These are phyloP conservation scores for Sutorius australiensis DNA, from an alignment of 768 basidiomycete genomes.

Conservation along the genomic window DNA sequence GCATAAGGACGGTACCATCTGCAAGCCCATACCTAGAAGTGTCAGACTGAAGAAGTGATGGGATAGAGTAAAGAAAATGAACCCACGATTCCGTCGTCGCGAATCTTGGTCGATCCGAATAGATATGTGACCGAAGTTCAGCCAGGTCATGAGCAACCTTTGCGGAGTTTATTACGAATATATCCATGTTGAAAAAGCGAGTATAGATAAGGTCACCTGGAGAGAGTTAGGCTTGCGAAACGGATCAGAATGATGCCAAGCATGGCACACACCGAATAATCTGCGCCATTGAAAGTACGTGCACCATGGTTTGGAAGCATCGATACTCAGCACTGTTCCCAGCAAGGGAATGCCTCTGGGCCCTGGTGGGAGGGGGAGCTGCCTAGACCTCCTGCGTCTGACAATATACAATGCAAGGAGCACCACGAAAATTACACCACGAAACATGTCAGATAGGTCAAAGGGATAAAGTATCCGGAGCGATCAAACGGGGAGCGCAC, in stretches of 20 bases:
- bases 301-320: slow-evolving; percentile 30
- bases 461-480: not conserved
- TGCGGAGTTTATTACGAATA: slow-evolving; percentile 28
- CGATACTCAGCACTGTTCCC: slow-evolving; percentile 25
- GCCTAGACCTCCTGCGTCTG: not conserved
- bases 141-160: slow-evolving; percentile 28
- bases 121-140: slow-evolving; percentile 28
- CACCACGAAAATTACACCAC: slow-evolving; percentile 3
- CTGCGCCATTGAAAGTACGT: slow-evolving; percentile 34
- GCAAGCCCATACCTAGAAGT: slow-evolving; percentile 31
- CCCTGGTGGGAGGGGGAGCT: slow-evolving; percentile 43
- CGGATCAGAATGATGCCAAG: not conserved
- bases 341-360: slow-evolving; percentile 43
- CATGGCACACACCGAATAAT: slow-evolving; percentile 16
- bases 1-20: slow-evolving; percentile 32
- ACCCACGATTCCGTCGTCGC: slow-evolving; percentile 20
- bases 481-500: not conserved
- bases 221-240: not conserved
- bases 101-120: slow-evolving; percentile 33
- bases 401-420: slow-evolving; percentile 14
- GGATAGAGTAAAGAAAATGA: not conserved
- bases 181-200: slow-evolving; percentile 20
- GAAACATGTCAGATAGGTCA: not conserved
- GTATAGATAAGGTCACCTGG: slow-evolving; percentile 23
- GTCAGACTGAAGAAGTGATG: not conserved